These are phyloP conservation scores for Agastache rugosa DNA, from an alignment of 257 asterid genomes.

Conservation along the genomic window DNA sequence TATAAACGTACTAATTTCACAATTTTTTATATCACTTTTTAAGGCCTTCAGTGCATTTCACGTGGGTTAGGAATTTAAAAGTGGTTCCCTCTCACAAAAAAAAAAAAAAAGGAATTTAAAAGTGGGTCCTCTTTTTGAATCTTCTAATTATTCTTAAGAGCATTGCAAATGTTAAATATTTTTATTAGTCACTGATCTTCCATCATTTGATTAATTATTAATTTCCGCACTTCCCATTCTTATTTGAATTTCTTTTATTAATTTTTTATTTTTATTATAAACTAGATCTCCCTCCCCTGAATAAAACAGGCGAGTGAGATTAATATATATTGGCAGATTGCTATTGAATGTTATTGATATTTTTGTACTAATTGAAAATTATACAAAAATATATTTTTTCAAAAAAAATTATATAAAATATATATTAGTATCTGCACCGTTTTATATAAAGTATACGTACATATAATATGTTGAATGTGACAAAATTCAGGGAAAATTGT, in stretches of 20 bases:
- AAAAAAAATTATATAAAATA: too few species aligned
- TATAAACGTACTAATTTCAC: background rate
- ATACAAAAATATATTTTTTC: too few species aligned
- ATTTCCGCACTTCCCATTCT: background rate
- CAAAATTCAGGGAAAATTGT: too few species aligned
- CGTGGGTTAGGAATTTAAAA: constrained; percentile 29
- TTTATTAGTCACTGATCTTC: background rate
- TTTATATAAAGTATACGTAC: too few species aligned
- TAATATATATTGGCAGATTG: too few species aligned
- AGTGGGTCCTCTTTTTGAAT: constrained; percentile 27
- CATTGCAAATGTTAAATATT: background rate
- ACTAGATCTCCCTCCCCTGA: too few species aligned
- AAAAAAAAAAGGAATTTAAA: constrained; percentile 24
- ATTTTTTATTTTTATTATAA: too few species aligned
- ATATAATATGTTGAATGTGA: background rate
- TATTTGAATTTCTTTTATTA: too few species aligned
- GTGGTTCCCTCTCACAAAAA: too few species aligned
- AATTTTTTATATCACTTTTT: background rate
- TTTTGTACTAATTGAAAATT: background rate
- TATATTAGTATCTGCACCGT: too few species aligned
- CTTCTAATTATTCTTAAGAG: constrained; percentile 15
- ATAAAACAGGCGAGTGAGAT: background rate
- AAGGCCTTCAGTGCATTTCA: constrained; percentile 12
- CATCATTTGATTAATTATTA: background rate
- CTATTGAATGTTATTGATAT: background rate